These are phyloP conservation scores for Fusarium sp. DNA, from an alignment of 2,329 filamentous ascomycete species.

Conservation along the genomic window DNA sequence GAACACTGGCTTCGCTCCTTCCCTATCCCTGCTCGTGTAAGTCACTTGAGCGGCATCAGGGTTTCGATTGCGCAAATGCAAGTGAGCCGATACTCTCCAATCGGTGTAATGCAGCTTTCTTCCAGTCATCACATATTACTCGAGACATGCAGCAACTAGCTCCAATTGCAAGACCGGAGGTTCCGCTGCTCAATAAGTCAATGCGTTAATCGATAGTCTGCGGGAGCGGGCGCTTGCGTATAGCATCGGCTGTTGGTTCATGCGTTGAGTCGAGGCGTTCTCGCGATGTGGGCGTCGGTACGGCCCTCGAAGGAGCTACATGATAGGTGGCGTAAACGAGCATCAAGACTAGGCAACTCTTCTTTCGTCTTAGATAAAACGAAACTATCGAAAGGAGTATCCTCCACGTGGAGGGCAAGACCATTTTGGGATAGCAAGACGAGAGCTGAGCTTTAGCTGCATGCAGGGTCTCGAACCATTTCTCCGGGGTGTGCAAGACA, in stretches of 20 bases:
- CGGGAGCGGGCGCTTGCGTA: background rate
- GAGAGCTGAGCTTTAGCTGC: background rate
- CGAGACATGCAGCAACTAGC: background rate
- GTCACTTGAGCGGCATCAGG: background rate
- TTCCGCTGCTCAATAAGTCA: background rate
- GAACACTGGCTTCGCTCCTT: background rate
- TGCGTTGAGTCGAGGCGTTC: background rate
- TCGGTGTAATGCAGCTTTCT: background rate
- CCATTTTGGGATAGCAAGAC: background rate
- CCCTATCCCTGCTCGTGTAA: background rate
- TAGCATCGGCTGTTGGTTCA: background rate
- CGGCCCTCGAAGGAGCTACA: background rate
- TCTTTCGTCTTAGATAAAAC: background rate
- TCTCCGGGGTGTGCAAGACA: background rate
- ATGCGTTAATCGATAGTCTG: background rate
- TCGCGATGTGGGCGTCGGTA: background rate
- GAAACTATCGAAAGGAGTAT: background rate
- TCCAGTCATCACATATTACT: background rate
- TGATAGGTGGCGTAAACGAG: background rate
- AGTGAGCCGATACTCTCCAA: background rate
- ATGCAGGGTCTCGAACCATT: background rate
- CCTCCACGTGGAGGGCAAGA: background rate
- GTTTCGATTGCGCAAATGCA: background rate
- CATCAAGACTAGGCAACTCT: background rate
- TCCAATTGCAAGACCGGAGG: background rate